These are phyloP conservation scores for Populus trichocarpa DNA, from an alignment of 441 rosid species.

Conservation along the genomic window DNA sequence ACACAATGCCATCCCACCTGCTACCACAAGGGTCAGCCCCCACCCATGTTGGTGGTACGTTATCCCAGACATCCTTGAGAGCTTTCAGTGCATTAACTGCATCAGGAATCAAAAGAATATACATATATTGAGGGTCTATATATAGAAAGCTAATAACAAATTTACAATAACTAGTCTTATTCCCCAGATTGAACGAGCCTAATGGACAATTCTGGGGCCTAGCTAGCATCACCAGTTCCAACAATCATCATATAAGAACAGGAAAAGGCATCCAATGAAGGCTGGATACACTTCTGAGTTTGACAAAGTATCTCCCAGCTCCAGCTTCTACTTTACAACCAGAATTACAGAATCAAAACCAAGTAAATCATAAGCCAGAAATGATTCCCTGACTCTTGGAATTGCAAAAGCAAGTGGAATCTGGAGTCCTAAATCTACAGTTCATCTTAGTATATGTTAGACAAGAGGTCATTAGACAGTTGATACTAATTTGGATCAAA, in stretches of 20 bases:
- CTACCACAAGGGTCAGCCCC: conserved; percentile 75
- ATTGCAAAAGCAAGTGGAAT: not conserved
- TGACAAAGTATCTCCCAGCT: no score
- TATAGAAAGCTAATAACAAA: not conserved
- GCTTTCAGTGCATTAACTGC: conserved; percentile 45
- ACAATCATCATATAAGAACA: not conserved
- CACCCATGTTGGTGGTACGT: conserved; percentile 56
- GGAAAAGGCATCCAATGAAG: no score
- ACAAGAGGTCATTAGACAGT: not conserved
- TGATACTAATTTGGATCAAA: not conserved
- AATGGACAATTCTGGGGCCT: not conserved
- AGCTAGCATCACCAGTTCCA: not conserved
- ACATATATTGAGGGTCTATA: not conserved
- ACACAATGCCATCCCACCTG: conserved; percentile 68
- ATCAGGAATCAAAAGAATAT: not conserved
- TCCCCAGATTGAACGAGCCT: not conserved
- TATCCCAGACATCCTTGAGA: conserved; percentile 45
- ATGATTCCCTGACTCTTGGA: not conserved
- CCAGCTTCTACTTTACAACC: no score
- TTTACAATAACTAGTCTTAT: not conserved
- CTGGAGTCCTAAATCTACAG: not conserved
- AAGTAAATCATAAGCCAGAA: not conserved
- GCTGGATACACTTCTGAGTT: no score
- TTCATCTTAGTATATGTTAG: not conserved
- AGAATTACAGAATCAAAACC: not conserved